Conservation (phyloP, 2,329 filamentous ascomycete species). For the Aspergillus sp. region DNA sequence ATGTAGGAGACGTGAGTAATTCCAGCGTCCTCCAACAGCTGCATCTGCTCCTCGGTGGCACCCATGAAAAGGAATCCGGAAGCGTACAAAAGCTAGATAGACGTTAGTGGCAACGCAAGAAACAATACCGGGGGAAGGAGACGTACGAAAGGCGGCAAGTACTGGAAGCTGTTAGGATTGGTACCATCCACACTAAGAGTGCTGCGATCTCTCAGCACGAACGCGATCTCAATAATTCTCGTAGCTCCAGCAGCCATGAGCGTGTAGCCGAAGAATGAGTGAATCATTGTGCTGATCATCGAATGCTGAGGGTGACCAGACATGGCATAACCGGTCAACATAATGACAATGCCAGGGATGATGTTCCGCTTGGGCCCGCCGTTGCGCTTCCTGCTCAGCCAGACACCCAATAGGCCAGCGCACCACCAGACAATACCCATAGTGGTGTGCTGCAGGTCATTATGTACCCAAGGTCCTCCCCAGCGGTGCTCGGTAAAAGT, state of each 20-base stretch:
- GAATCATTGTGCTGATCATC: constrained; percentile 78
- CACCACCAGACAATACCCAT: constrained; percentile 99
- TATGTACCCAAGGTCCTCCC: constrained; percentile 81
- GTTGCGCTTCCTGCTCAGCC: constrained; percentile 77
- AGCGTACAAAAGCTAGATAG: constrained; percentile 69
- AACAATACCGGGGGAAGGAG: not conserved
- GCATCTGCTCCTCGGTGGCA: constrained; percentile 94
- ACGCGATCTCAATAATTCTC: constrained; percentile 84
- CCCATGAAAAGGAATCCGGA: constrained; percentile 97
- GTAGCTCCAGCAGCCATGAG: constrained; percentile 82
- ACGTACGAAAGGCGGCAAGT: constrained; percentile 64
- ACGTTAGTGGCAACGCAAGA: constrained; percentile 12
- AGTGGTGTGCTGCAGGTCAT: constrained; percentile 95
- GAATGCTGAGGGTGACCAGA: constrained; percentile 80
- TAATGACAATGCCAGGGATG: constrained; percentile 81
- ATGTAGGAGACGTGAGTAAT: constrained; percentile 90
- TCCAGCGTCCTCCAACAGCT: constrained; percentile 61
- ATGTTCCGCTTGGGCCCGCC: constrained; percentile 87
- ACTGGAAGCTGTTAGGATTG: constrained; percentile 67
- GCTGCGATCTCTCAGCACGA: constrained; percentile 69
- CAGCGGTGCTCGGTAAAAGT: constrained; percentile 97
- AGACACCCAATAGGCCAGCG: constrained; percentile 82
- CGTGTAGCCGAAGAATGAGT: constrained; percentile 86
- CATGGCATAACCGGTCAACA: constrained; percentile 95
- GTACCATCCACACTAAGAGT: constrained; percentile 60